A percentile compares a stretch with the other conserved stretches of the same genome.
Evolutionary conservation across 768 basidiomycete species (phyloP).

Genomic region (Pisolithus albus): DNA sequence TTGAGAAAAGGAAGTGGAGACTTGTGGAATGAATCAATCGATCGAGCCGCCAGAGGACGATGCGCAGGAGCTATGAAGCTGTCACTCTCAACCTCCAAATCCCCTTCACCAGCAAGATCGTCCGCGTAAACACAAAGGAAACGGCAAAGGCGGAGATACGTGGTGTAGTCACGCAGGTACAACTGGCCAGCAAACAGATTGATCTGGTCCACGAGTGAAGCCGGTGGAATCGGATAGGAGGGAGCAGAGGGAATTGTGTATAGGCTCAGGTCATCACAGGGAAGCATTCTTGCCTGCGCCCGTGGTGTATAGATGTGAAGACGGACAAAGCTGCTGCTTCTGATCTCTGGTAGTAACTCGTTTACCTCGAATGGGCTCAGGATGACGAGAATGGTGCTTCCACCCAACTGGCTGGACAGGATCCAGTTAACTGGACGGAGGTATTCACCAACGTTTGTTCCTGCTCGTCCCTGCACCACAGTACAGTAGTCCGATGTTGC

Average conservation of each 20-base stretch:
- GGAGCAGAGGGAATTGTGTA: conserved; percentile 19
- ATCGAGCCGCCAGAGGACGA: not conserved
- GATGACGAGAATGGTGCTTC: conserved; percentile 25
- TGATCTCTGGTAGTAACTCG: conserved; percentile 32
- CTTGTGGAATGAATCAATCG: not conserved
- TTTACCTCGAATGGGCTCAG: conserved; percentile 39
- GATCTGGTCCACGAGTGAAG: conserved; percentile 25
- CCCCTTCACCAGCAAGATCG: conserved; percentile 41
- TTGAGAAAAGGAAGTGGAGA: conserved; percentile 22
- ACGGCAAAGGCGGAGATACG: conserved; percentile 31
- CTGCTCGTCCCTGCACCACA: not conserved
- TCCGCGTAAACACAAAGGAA: conserved; percentile 33
- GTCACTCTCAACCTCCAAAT: conserved; percentile 21
- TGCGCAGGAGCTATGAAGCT: conserved; percentile 16
- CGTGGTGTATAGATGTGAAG: conserved; percentile 40
- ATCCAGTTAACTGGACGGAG: conserved; percentile 40
- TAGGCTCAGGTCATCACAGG: conserved; percentile 29
- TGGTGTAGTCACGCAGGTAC: conserved; percentile 27
- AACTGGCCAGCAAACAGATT: conserved; percentile 42
- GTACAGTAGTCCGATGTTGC: conserved; percentile 12
- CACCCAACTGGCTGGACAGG: conserved; percentile 28
- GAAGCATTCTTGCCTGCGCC: conserved; percentile 24
- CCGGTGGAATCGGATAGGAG: conserved; percentile 7
- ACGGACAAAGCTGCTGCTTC: conserved; percentile 23
- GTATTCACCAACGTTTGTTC: conserved; percentile 23